These are phyloP conservation scores for Choiromyces venosus DNA, from an alignment of 495 filamentous ascomycete species.

Conservation along the genomic window DNA sequence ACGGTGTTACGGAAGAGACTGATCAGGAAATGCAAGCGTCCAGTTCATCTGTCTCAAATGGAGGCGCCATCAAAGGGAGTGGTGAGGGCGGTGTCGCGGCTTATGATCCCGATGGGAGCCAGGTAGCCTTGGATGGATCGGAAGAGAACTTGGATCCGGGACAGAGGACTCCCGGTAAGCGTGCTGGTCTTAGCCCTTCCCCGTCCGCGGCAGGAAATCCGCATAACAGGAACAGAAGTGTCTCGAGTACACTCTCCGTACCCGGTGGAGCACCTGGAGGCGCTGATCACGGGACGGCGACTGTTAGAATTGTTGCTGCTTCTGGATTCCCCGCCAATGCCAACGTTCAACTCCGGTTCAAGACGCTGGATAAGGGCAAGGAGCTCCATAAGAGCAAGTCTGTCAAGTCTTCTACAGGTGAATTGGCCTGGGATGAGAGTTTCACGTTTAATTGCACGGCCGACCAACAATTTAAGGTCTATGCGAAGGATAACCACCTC, in stretches of 20 bases:
- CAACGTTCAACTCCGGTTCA: conserved; percentile 79
- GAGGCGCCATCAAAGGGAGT: conserved; percentile 5
- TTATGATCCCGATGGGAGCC: conserved; percentile 15
- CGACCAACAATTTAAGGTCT: conserved; percentile 78
- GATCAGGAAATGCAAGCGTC: conserved; percentile 11
- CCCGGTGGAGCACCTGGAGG: conserved; percentile 51
- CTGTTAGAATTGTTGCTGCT: conserved; percentile 73
- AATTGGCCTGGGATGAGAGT: conserved; percentile 66
- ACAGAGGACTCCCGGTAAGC: conserved; percentile 21
- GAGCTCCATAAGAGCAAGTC: conserved; percentile 77
- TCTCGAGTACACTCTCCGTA: conserved; percentile 58
- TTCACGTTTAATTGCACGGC: conserved; percentile 72
- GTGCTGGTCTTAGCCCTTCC: conserved; percentile 43
- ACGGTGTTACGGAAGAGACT: conserved; percentile 29
- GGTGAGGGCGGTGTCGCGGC: conserved; percentile 13
- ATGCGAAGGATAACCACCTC: conserved; percentile 74
- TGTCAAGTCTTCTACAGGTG: conserved; percentile 58
- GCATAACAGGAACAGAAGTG: conserved; percentile 64
- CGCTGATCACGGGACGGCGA: conserved; percentile 65
- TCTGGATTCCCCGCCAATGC: conserved; percentile 67
- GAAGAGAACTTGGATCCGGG: conserved; percentile 28
- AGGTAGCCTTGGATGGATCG: conserved; percentile 16
- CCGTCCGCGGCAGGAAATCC: conserved; percentile 44
- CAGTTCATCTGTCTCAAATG: conserved; percentile 15
- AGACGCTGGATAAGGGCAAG: conserved; percentile 83